Base-by-base conservation (phyloP, 257 asterid genomes). In the Henckelia pumila region DNA sequence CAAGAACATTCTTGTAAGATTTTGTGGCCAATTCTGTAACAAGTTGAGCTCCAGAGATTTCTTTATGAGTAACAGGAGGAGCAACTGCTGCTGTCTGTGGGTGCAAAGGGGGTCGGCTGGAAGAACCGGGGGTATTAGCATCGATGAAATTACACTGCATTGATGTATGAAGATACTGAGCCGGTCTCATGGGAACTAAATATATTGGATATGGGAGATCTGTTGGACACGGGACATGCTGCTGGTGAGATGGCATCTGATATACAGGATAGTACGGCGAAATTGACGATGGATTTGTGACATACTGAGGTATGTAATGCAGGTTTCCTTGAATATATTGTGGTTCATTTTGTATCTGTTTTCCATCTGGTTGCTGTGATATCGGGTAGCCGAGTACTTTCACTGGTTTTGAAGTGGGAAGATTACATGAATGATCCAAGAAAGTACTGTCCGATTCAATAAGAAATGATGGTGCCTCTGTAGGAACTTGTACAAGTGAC, bases 121-220 rank as follows among this genome's bases (percentile, higher is more conserved):
- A 59, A n/a, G 79, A 60, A 61, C 60, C 69, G 22, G 66, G 59
- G 33, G 76, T 14, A 68, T 71, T 76, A 59, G 71, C 70, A 71
- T 84, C 83, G 20, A 73, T 52, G 60, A 78, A 25, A 62, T 67
- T 80, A 62, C 63, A 79, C 44, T 69, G 82, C 66, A 76, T 68
- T 25, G 89, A 44, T 80, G 82, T 65, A 72, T 85, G 82, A 69
- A 70, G 84, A 75, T 82, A 79, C 70, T 84, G 95, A 67, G 73
- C 52, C 21, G 86, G 83, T 29, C 77, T 78, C 24, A 80, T 29
- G 13, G 95, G 97, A 69, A 81, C 76, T 7, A 75, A 68, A 67
- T 86, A 88, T 53, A 90, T 22, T 33, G 92, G 97, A 70, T 81
- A 89, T 11, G 78, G 89, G 73, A 82, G 89, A 74, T 81, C 86